phyloP scores from a whole-genome alignment of 1,139 yeast species.

The Suhomyces anneliseae region DNA sequence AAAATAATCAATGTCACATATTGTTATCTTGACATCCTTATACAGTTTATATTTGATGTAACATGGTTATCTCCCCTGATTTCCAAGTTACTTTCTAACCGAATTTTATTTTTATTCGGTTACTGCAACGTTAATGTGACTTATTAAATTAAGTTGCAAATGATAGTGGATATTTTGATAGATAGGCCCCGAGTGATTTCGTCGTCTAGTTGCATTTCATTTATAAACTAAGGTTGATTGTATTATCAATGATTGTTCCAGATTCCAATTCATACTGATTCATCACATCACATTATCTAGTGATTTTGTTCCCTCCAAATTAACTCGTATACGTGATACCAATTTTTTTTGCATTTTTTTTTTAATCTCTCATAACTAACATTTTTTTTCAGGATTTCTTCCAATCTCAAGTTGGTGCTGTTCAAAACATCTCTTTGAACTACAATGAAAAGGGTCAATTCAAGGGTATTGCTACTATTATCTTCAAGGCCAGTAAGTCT shows the following conservation, averaged over 20 bases:
- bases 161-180: background rate
- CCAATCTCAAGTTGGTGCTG: slow-evolving; percentile 84
- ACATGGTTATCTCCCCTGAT: background rate
- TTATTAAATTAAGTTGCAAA: slow-evolving; percentile 9
- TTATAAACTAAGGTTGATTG: background rate
- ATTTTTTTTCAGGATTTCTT: slow-evolving; percentile 70
- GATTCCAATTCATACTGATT: background rate
- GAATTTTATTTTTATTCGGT: background rate
- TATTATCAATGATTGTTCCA: background rate
- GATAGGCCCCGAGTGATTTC: slow-evolving; percentile 2
- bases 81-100: background rate
- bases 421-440: slow-evolving; percentile 65
- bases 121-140: slow-evolving; percentile 5
- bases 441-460: slow-evolving; percentile 90
- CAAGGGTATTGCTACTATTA: slow-evolving; percentile 86
- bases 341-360: slow-evolving; percentile 8
- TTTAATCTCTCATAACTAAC: slow-evolving; percentile 19
- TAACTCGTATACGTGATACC: slow-evolving; percentile 1
- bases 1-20: background rate
- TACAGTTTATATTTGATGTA: background rate
- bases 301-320: slow-evolving; percentile 1
- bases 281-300: slow-evolving; percentile 1
- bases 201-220: background rate
- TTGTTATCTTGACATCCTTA: background rate
- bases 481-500: slow-evolving; percentile 64